Percentiles rank a stretch among this genome's conserved stretches.
phyloP scores from a whole-genome alignment of 192 early-diverging fungal species.

The Geranomyces michiganensis region DNA sequence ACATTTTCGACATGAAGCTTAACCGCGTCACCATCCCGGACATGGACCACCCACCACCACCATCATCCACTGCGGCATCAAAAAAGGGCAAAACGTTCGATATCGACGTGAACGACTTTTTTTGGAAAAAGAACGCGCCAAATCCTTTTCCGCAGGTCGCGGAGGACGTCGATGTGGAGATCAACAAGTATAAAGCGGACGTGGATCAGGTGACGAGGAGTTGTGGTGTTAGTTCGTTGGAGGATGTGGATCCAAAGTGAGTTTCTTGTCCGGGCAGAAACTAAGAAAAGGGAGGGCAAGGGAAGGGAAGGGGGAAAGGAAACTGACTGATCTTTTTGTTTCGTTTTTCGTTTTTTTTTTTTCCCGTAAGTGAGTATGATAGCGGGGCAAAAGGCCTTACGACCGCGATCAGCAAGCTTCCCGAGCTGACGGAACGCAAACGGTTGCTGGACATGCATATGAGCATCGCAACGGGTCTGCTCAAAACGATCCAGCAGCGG shows the following conservation, averaged over 20 bases:
- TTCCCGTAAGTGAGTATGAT: slow-evolving; percentile 65
- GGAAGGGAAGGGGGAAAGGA: too few species aligned
- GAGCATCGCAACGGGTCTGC: slow-evolving; percentile 90
- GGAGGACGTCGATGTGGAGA: slow-evolving; percentile 88
- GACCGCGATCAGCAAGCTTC: slow-evolving; percentile 88
- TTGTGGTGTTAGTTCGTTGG: slow-evolving; percentile 79
- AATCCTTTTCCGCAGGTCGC: slow-evolving; percentile 97
- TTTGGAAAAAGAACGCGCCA: slow-evolving; percentile 91
- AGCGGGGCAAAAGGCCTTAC: slow-evolving; percentile 87
- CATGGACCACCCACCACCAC: too few species aligned
- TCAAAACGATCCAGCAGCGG: slow-evolving; percentile 88
- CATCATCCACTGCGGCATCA: too few species aligned
- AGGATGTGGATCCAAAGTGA: slow-evolving; percentile 71
- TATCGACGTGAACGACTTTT: slow-evolving; percentile 85
- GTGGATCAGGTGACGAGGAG: slow-evolving; percentile 88
- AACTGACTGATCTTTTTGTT: background rate
- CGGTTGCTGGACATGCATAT: slow-evolving; percentile 97
- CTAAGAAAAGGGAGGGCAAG: too few species aligned
- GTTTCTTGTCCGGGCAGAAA: too few species aligned
- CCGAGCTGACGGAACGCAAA: slow-evolving; percentile 94
- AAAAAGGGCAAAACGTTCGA: slow-evolving; percentile 78
- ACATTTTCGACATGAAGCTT: slow-evolving; percentile 89
- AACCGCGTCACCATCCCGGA: slow-evolving; percentile 77
- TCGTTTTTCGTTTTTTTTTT: background rate
- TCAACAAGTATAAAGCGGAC: slow-evolving; percentile 93